phyloP scores from a whole-genome alignment of 2,329 filamentous ascomycete genomes.

The Alternaria gansuensis region DNA sequence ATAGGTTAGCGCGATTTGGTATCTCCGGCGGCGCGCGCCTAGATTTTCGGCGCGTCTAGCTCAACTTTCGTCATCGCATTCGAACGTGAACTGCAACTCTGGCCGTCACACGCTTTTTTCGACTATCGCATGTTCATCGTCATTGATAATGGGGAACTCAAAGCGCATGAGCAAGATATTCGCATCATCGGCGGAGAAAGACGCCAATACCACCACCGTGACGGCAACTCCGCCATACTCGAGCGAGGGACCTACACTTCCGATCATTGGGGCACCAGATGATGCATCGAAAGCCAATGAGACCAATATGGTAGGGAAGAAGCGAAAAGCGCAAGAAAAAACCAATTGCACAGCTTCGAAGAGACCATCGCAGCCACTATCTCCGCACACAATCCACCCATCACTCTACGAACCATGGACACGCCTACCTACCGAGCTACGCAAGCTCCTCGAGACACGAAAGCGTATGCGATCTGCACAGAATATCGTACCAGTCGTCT shows the following conservation, averaged over 20 bases:
- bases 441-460: constrained; percentile 17
- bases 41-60: constrained; percentile 21
- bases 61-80: constrained; percentile 16
- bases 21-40: constrained; percentile 17
- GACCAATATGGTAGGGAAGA: constrained; percentile 5
- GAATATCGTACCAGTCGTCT: constrained; percentile 28
- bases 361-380: constrained; percentile 10
- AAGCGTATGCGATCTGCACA: constrained; percentile 11
- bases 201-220: constrained; percentile 10
- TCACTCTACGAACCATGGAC: constrained; percentile 34
- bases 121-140: neutral
- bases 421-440: constrained; percentile 20
- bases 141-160: constrained; percentile 22
- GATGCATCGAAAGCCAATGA: neutral
- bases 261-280: constrained; percentile 20
- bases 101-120: neutral
- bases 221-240: constrained; percentile 25
- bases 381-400: constrained; percentile 22
- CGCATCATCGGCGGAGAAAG: constrained; percentile 24
- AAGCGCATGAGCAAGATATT: constrained; percentile 38
- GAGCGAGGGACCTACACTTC: constrained; percentile 36
- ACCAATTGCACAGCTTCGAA: neutral
- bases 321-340: constrained; percentile 17
- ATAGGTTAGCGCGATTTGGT: constrained; percentile 11
- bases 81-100: neutral